Percentiles rank a stretch among this genome's conserved stretches.
phyloP scores from a whole-genome alignment of 352 stramenopile species.

The Globisporangium nodosum region DNA sequence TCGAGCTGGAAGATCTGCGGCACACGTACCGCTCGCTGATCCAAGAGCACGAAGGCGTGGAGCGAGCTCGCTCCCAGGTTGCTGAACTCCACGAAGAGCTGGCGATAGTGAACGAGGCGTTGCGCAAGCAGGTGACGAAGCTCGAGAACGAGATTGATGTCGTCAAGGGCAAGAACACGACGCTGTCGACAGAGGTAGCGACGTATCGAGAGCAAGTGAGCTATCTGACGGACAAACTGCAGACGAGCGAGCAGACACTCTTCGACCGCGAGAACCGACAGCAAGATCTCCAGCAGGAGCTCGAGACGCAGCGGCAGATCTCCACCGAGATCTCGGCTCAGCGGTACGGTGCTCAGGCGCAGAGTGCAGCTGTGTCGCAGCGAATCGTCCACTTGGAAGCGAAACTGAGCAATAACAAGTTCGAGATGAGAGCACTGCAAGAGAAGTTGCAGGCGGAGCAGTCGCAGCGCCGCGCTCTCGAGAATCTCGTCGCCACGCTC shows the following conservation, averaged over 20 bases:
- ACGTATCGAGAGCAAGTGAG: slow-evolving; percentile 80
- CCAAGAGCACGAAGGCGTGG: slow-evolving; percentile 65
- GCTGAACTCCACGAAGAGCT: slow-evolving; percentile 54
- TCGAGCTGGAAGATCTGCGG: slow-evolving; percentile 73
- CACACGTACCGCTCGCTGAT: slow-evolving; percentile 71
- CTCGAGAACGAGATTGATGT: slow-evolving; percentile 53
- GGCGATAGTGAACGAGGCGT: slow-evolving; percentile 48
- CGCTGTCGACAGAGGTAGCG: slow-evolving; percentile 38
- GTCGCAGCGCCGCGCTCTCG: slow-evolving; percentile 47
- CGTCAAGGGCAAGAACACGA: slow-evolving; percentile 49
- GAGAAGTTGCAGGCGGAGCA: slow-evolving; percentile 53
- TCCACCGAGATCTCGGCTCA: slow-evolving; percentile 77
- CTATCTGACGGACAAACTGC: slow-evolving; percentile 71
- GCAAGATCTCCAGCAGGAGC: slow-evolving; percentile 23
- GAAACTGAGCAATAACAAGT: slow-evolving; percentile 66
- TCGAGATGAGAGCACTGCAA: slow-evolving; percentile 54
- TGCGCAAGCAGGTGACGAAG: slow-evolving; percentile 54
- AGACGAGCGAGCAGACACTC: slow-evolving; percentile 37
- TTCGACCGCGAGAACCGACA: slow-evolving; percentile 23
- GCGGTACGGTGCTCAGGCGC: slow-evolving; percentile 63
- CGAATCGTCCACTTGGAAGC: slow-evolving; percentile 73
- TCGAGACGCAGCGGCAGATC: slow-evolving; percentile 63
- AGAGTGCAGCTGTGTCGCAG: slow-evolving; percentile 70
- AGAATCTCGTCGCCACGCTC: slow-evolving; percentile 56
- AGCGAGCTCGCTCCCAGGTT: slow-evolving; percentile 51